Percentiles rank a stretch among this genome's conserved stretches.
Evolutionary conservation across 495 filamentous ascomycete species (phyloP).

Genomic region (Letharia lupina): DNA sequence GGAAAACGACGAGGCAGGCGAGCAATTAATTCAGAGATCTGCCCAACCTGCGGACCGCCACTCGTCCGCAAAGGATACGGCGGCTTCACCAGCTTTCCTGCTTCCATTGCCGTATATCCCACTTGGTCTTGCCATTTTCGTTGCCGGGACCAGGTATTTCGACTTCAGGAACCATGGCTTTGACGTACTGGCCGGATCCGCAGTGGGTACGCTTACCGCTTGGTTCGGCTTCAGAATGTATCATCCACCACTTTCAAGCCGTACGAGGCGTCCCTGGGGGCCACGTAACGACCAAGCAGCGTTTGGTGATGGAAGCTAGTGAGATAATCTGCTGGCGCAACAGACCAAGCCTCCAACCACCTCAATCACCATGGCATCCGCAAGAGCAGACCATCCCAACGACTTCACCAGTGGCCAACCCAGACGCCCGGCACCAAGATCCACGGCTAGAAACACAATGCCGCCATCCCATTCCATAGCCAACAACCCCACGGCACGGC

Average conservation of each 20-base stretch:
- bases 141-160: constrained; percentile 52
- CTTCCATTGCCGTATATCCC: constrained; percentile 51
- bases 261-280: neutral
- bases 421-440: no score
- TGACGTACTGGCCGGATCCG: constrained; percentile 52
- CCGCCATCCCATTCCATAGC: no score
- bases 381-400: no score
- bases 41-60: neutral
- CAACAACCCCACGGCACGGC: no score
- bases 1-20: constrained; percentile 3
- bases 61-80: constrained; percentile 32
- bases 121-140: constrained; percentile 51
- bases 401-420: no score
- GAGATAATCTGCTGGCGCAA: no score
- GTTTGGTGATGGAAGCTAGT: no score
- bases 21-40: neutral
- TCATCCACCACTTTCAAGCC: constrained; percentile 44
- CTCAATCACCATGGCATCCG: no score
- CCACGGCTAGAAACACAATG: no score
- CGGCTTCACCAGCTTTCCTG: constrained; percentile 50
- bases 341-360: no score
- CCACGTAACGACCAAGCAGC: constrained; percentile 1
- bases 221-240: constrained; percentile 56
- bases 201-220: constrained; percentile 48
- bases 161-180: constrained; percentile 57